Evolutionary conservation across 2,329 filamentous ascomycete genomes (phyloP).

Genomic region (Cercospora nicotianae): DNA sequence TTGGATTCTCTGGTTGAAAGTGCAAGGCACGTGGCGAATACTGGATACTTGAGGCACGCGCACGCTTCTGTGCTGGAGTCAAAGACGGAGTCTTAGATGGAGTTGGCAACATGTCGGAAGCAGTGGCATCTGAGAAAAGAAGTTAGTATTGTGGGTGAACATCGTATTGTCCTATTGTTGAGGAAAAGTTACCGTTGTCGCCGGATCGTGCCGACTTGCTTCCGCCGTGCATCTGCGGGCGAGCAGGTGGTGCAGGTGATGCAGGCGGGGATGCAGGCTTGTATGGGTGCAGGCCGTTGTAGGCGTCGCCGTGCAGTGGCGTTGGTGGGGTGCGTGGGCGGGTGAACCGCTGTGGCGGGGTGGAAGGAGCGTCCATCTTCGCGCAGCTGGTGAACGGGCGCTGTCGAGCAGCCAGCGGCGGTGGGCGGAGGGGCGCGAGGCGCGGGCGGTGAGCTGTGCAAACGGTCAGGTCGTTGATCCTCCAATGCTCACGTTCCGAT

Average conservation of each 20-base stretch:
- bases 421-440: slow-evolving; percentile 2
- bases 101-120: slow-evolving; percentile 64
- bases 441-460: neutral
- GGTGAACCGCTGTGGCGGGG: slow-evolving; percentile 22
- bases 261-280: slow-evolving; percentile 10
- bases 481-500: neutral
- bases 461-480: neutral
- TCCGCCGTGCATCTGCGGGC: slow-evolving; percentile 1
- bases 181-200: slow-evolving; percentile 12
- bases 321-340: slow-evolving; percentile 60
- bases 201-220: slow-evolving; percentile 3
- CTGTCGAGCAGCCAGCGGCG: neutral
- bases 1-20: slow-evolving; percentile 60
- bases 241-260: slow-evolving; percentile 11
- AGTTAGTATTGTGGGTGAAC: slow-evolving; percentile 4
- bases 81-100: slow-evolving; percentile 70
- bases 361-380: slow-evolving; percentile 22
- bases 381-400: neutral
- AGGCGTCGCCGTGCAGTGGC: slow-evolving; percentile 61
- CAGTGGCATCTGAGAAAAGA: slow-evolving; percentile 26
- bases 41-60: slow-evolving; percentile 44
- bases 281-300: slow-evolving; percentile 2
- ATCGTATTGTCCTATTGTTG: slow-evolving; percentile 14
- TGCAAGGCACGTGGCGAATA: slow-evolving; percentile 52
- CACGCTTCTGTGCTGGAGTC: slow-evolving; percentile 53